Conservation (phyloP, 768 basidiomycete species). For the Daedalea quercina region DNA sequence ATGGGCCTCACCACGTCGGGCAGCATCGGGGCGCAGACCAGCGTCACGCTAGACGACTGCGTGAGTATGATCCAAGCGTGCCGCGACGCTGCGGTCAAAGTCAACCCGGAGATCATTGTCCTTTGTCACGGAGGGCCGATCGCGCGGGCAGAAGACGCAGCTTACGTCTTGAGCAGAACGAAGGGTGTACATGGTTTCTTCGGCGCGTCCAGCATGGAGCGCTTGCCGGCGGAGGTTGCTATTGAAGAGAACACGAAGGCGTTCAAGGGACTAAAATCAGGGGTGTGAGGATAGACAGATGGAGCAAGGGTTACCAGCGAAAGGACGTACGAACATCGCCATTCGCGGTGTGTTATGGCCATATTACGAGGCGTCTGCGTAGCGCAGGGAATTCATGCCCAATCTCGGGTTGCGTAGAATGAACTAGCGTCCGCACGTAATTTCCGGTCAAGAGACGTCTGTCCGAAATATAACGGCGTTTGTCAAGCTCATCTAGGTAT, state of each 20-base stretch:
- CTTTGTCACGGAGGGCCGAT: slow-evolving; percentile 15
- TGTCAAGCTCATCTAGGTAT: too few relatives aligned
- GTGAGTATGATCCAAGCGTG: slow-evolving; percentile 13
- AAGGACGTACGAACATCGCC: neutral
- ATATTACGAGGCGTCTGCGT: too few relatives aligned
- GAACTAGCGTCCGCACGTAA: too few relatives aligned
- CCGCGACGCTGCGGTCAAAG: slow-evolving; percentile 11
- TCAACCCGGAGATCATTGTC: slow-evolving; percentile 12
- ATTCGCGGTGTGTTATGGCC: neutral
- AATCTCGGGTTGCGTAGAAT: too few relatives aligned
- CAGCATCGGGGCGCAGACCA: slow-evolving; percentile 14
- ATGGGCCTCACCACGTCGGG: slow-evolving; percentile 16
- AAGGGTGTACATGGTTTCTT: slow-evolving; percentile 15
- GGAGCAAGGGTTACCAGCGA: neutral
- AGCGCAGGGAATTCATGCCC: too few relatives aligned
- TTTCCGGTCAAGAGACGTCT: too few relatives aligned
- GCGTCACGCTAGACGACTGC: slow-evolving; percentile 14
- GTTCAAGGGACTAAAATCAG: slow-evolving; percentile 9
- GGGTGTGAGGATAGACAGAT: neutral
- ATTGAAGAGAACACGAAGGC: slow-evolving; percentile 13
- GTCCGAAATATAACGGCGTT: too few relatives aligned
- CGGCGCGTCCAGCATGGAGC: slow-evolving; percentile 15
- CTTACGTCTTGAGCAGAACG: slow-evolving; percentile 11
- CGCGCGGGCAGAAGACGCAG: slow-evolving; percentile 11
- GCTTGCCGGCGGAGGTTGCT: slow-evolving; percentile 12